These are phyloP conservation scores for Purshia tridentata DNA, from an alignment of 306 rosid genomes.

Conservation along the genomic window DNA sequence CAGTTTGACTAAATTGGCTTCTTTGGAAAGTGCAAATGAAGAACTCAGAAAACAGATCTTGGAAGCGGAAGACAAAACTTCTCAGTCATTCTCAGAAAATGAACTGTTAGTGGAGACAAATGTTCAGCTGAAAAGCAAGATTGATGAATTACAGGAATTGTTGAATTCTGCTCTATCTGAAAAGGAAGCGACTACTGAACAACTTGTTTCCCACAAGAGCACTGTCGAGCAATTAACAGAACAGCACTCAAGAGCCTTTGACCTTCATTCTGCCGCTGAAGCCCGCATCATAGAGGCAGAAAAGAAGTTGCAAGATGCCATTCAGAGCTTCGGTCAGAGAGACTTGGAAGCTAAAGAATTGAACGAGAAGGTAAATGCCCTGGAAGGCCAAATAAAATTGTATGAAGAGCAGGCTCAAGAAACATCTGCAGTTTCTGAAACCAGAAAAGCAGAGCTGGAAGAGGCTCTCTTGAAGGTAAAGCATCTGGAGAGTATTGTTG, in stretches of 20 bases:
- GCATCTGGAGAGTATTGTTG: slow-evolving; percentile 57
- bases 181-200: slow-evolving; percentile 54
- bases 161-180: slow-evolving; percentile 56
- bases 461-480: slow-evolving; percentile 58
- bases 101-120: slow-evolving; percentile 75
- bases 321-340: slow-evolving; percentile 50
- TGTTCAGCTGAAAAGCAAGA: slow-evolving; percentile 68
- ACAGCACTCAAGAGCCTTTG: slow-evolving; percentile 61
- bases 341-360: slow-evolving; percentile 76
- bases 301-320: slow-evolving; percentile 60
- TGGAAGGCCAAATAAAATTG: slow-evolving; percentile 52
- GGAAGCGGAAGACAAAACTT: slow-evolving; percentile 58
- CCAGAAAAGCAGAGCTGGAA: slow-evolving; percentile 52
- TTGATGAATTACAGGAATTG: slow-evolving; percentile 74
- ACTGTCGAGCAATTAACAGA: slow-evolving; percentile 60
- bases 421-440: slow-evolving; percentile 42
- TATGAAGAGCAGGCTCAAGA: slow-evolving; percentile 50
- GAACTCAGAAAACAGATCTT: slow-evolving; percentile 53
- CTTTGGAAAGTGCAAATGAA: slow-evolving; percentile 57
- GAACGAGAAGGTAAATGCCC: slow-evolving; percentile 53
- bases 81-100: slow-evolving; percentile 67
- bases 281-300: slow-evolving; percentile 49
- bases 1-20: slow-evolving; percentile 51
- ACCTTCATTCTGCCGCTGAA: slow-evolving; percentile 53
- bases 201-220: slow-evolving; percentile 66